Conservation (phyloP, 2,329 filamentous ascomycete species). For the Epichloe elymi region DNA sequence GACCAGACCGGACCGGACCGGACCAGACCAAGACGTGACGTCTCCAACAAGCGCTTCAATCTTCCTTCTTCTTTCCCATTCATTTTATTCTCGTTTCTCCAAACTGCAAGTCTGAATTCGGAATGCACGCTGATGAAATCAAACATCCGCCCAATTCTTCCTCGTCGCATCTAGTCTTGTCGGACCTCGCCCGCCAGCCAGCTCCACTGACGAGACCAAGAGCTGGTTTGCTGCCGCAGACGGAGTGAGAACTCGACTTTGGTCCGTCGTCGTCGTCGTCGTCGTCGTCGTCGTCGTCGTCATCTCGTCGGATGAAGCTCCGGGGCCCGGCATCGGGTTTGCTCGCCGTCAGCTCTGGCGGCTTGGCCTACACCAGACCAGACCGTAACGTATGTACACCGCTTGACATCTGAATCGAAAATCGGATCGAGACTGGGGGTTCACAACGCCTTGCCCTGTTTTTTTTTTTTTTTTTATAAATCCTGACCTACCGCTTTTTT, state of each 20-base stretch:
- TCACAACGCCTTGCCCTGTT: background rate
- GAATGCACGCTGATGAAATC: background rate
- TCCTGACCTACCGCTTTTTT: background rate
- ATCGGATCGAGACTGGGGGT: background rate
- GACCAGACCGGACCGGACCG: too few relatives aligned
- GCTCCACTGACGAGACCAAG: background rate
- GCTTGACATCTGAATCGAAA: background rate
- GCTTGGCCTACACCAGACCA: background rate
- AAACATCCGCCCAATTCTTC: background rate
- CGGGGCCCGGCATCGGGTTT: background rate
- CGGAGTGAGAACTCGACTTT: background rate
- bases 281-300: background rate
- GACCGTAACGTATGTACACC: background rate
- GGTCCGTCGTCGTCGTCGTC: background rate
- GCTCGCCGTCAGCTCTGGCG: background rate
- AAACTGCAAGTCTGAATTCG: too few relatives aligned
- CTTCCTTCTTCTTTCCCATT: background rate
- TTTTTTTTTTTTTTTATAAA: background rate
- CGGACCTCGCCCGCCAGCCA: background rate
- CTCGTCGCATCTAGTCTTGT: background rate
- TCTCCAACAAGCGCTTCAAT: too few relatives aligned
- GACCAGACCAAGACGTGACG: too few relatives aligned
- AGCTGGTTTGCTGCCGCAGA: background rate
- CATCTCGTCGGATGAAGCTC: background rate
- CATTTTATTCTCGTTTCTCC: background rate